These are phyloP conservation scores for Omphalea diandra DNA, from an alignment of 441 rosid species.

Conservation along the genomic window DNA sequence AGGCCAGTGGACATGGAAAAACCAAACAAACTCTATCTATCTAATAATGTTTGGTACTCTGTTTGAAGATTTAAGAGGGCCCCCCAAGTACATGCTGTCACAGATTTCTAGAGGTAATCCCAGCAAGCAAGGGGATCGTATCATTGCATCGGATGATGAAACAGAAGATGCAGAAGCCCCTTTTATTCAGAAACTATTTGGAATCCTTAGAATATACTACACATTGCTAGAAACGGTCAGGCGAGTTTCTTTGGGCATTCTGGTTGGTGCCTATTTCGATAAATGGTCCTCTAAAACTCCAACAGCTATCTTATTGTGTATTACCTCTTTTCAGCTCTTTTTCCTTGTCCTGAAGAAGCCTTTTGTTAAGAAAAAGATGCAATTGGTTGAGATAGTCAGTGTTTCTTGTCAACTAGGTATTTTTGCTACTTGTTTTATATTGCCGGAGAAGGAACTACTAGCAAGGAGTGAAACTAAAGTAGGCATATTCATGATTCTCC, in stretches of 20 bases:
- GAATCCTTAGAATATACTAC: constrained; percentile 88
- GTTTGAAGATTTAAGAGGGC: constrained; percentile 91
- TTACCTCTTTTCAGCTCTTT: constrained; percentile 82
- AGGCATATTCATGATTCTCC: constrained; percentile 61
- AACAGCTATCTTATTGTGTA: constrained; percentile 46
- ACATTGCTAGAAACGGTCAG: constrained; percentile 61
- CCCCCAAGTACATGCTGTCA: constrained; percentile 97
- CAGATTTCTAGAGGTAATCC: constrained; percentile 60
- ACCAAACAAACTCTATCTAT: constrained; percentile 39
- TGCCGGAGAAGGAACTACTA: constrained; percentile 43
- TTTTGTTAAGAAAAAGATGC: constrained; percentile 85
- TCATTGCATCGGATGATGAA: constrained; percentile 91
- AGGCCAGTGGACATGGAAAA: constrained; percentile 97
- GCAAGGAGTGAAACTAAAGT: constrained; percentile 39
- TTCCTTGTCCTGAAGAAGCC: constrained; percentile 90
- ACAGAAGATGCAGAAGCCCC: constrained; percentile 97
- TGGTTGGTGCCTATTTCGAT: constrained; percentile 64
- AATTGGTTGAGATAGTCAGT: constrained; percentile 75
- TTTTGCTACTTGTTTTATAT: constrained; percentile 51
- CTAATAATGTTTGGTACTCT: constrained; percentile 63
- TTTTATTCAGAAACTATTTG: constrained; percentile 81
- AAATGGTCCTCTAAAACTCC: constrained; percentile 53
- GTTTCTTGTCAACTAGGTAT: constrained; percentile 59
- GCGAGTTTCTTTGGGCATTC: constrained; percentile 60
- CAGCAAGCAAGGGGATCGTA: constrained; percentile 49